A percentile compares a stretch with the other conserved stretches of the same genome.
phyloP scores from a whole-genome alignment of 306 rosid genomes.

The Rosa persica region DNA sequence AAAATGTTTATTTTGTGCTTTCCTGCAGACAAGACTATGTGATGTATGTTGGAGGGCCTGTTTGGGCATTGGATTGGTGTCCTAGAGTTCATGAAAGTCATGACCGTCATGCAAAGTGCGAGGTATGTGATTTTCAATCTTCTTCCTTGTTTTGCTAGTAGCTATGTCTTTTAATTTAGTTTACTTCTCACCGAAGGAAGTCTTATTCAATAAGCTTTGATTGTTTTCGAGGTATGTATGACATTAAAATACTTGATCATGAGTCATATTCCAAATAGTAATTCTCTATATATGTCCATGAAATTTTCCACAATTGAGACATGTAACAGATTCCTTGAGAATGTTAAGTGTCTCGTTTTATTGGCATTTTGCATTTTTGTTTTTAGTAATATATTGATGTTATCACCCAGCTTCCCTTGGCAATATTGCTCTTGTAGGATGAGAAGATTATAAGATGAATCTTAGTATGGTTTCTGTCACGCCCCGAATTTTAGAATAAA shows the following conservation, averaged over 20 bases:
- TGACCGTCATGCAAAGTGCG: conserved; percentile 54
- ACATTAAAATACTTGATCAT: background rate
- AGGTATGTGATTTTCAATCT: conserved; percentile 50
- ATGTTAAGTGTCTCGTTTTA: background rate
- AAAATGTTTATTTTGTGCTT: conserved; percentile 20
- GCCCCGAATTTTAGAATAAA: too few species aligned
- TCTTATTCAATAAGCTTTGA: background rate
- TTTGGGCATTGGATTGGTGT: conserved; percentile 98
- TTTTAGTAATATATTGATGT: background rate
- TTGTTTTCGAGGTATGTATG: background rate
- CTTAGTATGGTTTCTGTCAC: background rate
- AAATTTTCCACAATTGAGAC: background rate
- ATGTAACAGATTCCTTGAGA: background rate
- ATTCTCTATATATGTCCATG: background rate
- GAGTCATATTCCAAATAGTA: background rate
- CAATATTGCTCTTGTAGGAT: background rate
- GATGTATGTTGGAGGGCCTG: conserved; percentile 86
- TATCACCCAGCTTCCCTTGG: background rate
- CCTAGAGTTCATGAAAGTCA: conserved; percentile 57
- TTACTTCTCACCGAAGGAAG: background rate
- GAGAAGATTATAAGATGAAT: background rate
- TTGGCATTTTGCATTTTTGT: background rate
- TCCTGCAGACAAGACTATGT: conserved; percentile 66
- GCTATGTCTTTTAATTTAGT: background rate
- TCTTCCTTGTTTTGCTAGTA: background rate